Evolutionary conservation across 495 filamentous ascomycete genomes (phyloP), one percentile per base, ranked within the genome.

Genomic region (Lasiosphaeria hispida): DNA sequence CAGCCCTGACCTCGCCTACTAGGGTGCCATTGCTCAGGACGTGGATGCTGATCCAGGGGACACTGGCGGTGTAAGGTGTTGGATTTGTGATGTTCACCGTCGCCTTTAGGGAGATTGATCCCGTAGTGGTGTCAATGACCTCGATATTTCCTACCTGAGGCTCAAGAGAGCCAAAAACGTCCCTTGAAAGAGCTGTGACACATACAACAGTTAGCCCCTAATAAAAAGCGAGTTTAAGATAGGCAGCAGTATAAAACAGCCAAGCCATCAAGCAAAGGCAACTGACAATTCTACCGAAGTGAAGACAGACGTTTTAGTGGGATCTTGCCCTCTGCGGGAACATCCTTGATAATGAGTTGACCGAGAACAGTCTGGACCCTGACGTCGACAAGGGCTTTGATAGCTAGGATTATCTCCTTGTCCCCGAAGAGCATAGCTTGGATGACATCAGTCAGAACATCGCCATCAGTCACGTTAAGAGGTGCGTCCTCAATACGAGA

Each of bases 51-150:
- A 89, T 63, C 58, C 85, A 93, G 8, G 94, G 93, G 39, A 98
- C 74, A 15, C 77, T 76, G 0, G 88, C 91, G 19, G 88, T 85
- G 70, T 96, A 96, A 0, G 85, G 75, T 1, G 91, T 95, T 3
- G 94, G 94, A 65, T 98, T 98, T 2, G 88, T 93, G 58, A 96
- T 76, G 67, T 92, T 94, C 55, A 95, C 74, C 17, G 66, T 73
- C 9, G 89, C 86, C 57, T 82, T 75, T 9, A 97, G 69, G 11
- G 80, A 83, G 17, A 96, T 70, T 5, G 85, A 88, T 13, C 84
- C 80, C 40, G 79, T 72, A 4, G 85, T 85, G 0, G 91, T 95
- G 39, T 86, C 77, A 34, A 84, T 64, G 55, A 98, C 80, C 52
- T 80, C 73, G 15, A 98, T 69, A 41, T 71, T 72, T 11, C 83